These are phyloP conservation scores for Diaporthe eres DNA, from an alignment of 2,329 filamentous ascomycete species.

Conservation along the genomic window DNA sequence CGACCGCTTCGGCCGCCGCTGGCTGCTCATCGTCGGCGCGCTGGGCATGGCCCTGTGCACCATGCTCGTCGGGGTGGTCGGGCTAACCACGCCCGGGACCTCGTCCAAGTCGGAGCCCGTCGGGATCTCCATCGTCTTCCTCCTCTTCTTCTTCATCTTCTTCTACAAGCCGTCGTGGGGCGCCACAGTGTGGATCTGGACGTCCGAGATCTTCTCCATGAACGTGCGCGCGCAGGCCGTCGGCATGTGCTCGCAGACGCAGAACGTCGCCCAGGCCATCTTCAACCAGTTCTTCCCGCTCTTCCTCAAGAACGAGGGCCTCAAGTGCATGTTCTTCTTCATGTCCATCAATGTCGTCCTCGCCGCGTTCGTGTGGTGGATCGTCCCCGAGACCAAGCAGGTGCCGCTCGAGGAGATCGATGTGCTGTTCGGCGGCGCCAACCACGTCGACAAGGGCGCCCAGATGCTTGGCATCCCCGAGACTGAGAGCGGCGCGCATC, in stretches of 20 bases:
- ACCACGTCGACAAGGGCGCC: slow-evolving; percentile 68
- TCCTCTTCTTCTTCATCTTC: slow-evolving; percentile 74
- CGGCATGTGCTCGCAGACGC: slow-evolving; percentile 71
- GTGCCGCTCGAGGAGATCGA: slow-evolving; percentile 70
- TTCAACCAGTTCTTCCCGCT: slow-evolving; percentile 78
- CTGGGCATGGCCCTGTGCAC: slow-evolving; percentile 79
- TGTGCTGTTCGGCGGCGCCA: slow-evolving; percentile 67
- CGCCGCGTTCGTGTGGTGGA: slow-evolving; percentile 60
- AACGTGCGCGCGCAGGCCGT: slow-evolving; percentile 80
- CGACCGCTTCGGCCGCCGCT: slow-evolving; percentile 78
- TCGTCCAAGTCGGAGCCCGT: slow-evolving; percentile 70
- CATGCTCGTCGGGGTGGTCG: slow-evolving; percentile 70
- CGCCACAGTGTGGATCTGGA: slow-evolving; percentile 78
- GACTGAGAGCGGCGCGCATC: slow-evolving; percentile 39
- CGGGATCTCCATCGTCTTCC: slow-evolving; percentile 74
- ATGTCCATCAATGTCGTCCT: slow-evolving; percentile 60
- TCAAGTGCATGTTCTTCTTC: slow-evolving; percentile 59
- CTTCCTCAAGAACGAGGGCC: slow-evolving; percentile 68
- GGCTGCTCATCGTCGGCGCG: slow-evolving; percentile 77
- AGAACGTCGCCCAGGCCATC: slow-evolving; percentile 72
- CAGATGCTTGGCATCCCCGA: slow-evolving; percentile 55
- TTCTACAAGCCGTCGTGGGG: slow-evolving; percentile 78
- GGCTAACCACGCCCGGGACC: slow-evolving; percentile 62
- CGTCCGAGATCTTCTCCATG: slow-evolving; percentile 76
- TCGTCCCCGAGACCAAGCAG: slow-evolving; percentile 62